phyloP scores from a whole-genome alignment of 2,329 filamentous ascomycete genomes.

The Canariomyces notabilis region DNA sequence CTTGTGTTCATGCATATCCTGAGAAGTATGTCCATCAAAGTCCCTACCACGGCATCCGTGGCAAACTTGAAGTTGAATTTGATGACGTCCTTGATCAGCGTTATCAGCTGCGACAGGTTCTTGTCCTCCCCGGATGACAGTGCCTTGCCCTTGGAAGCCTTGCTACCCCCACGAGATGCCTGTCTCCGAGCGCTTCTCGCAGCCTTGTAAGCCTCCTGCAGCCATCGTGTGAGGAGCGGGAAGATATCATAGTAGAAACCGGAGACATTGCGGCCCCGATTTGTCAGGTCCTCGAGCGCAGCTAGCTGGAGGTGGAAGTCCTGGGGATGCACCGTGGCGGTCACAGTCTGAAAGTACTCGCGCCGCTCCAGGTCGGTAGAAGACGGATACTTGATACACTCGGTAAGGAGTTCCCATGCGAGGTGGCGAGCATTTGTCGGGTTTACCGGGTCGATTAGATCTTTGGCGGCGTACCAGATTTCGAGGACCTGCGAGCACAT shows the following conservation, averaged over 20 bases:
- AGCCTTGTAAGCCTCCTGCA: conserved; percentile 50
- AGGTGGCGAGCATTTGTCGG: conserved; percentile 48
- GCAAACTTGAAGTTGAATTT: conserved; percentile 56
- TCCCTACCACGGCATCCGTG: conserved; percentile 41
- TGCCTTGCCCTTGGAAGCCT: conserved; percentile 36
- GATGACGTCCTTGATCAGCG: conserved; percentile 61
- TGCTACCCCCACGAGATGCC: conserved; percentile 37
- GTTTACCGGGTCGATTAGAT: conserved; percentile 56
- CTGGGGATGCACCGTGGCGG: conserved; percentile 50
- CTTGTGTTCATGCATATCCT: conserved; percentile 65
- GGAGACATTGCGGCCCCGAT: conserved; percentile 55
- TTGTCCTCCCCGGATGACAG: conserved; percentile 50
- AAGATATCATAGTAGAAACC: conserved; percentile 65
- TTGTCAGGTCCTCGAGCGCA: conserved; percentile 57
- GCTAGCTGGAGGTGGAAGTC: conserved; percentile 64
- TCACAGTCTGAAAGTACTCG: conserved; percentile 60
- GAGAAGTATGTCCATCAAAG: conserved; percentile 58
- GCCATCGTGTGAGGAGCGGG: conserved; percentile 57
- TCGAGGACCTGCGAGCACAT: conserved; percentile 39
- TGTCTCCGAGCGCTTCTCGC: conserved; percentile 49
- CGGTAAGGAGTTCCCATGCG: conserved; percentile 62
- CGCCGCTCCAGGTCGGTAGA: conserved; percentile 63
- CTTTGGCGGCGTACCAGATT: conserved; percentile 63
- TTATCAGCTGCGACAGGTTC: conserved; percentile 59
- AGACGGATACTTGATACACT: conserved; percentile 58